Percentiles rank a stretch among this genome's conserved stretches.
These are phyloP conservation scores for Fusarium sp. DNA, from an alignment of 2,329 filamentous ascomycete species.

Conservation along the genomic window DNA sequence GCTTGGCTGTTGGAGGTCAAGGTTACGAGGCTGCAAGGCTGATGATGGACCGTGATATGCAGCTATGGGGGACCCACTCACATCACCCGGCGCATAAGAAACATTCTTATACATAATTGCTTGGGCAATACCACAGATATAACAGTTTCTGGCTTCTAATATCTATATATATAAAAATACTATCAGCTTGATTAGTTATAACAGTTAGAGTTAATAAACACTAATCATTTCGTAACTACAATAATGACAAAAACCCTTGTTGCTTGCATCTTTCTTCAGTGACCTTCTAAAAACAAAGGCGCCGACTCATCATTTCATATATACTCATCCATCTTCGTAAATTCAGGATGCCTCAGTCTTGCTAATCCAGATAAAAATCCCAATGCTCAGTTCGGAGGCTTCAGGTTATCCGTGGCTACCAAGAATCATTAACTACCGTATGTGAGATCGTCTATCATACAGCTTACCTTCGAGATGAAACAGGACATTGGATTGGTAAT, in stretches of 20 bases:
- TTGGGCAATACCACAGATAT: no score
- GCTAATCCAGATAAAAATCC: background rate
- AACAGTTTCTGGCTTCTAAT: no score
- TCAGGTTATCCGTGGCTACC: conserved; percentile 82
- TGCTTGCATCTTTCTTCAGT: background rate
- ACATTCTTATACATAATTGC: no score
- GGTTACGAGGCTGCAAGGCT: conserved; percentile 51
- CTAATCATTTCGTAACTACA: no score
- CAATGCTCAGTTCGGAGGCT: conserved; percentile 65
- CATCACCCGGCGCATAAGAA: no score
- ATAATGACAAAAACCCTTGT: no score
- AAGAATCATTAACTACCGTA: conserved; percentile 8
- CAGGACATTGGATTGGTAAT: conserved; percentile 96
- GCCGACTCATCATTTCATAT: conserved; percentile 24
- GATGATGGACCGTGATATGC: conserved; percentile 40
- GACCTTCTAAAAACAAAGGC: background rate
- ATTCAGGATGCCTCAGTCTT: background rate
- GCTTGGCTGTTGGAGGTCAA: conserved; percentile 38
- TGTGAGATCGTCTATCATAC: no score
- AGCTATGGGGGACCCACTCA: conserved; percentile 35
- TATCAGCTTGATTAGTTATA: no score
- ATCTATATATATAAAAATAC: no score
- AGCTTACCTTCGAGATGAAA: conserved; percentile 92
- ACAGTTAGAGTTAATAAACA: no score
- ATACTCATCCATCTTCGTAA: conserved; percentile 9